Percentiles rank a stretch among this genome's conserved stretches.
Evolutionary conservation across 495 filamentous ascomycete species (phyloP).

Genomic region (Hyphodiscus hymeniophilus): DNA sequence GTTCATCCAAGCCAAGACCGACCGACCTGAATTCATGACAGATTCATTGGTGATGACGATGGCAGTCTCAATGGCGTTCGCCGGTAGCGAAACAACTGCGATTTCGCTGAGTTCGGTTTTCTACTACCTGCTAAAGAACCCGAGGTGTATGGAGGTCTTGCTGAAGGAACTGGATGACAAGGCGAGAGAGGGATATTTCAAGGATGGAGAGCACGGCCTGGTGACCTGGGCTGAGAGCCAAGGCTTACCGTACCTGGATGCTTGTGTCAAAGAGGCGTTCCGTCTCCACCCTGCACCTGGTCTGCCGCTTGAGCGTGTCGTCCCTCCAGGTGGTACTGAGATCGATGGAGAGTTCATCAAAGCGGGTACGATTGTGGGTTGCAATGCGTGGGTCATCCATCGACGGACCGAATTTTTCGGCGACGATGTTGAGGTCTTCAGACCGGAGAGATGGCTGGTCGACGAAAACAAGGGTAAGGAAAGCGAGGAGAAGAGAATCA

Average conservation of each 20-base stretch:
- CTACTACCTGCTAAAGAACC: constrained; percentile 54
- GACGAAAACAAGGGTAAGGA: constrained; percentile 23
- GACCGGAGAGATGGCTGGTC: constrained; percentile 52
- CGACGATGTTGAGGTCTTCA: constrained; percentile 44
- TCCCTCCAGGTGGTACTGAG: constrained; percentile 29
- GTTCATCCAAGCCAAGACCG: constrained; percentile 48
- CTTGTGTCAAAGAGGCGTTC: constrained; percentile 31
- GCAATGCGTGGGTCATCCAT: constrained; percentile 56
- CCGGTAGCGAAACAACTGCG: constrained; percentile 55
- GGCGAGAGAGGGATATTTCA: constrained; percentile 36
- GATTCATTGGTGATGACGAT: constrained; percentile 56
- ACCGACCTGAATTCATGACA: constrained; percentile 59
- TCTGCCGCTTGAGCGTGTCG: constrained; percentile 21
- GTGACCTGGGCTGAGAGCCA: constrained; percentile 54
- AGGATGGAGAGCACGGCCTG: constrained; percentile 41
- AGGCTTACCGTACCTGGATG: constrained; percentile 32
- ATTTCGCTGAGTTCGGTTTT: constrained; percentile 55
- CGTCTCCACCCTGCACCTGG: constrained; percentile 23
- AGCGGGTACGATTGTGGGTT: constrained; percentile 58
- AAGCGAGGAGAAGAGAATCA: constrained; percentile 36
- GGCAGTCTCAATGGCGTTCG: constrained; percentile 58
- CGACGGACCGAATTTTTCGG: constrained; percentile 50
- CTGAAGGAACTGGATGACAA: constrained; percentile 47
- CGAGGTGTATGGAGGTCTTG: constrained; percentile 33
- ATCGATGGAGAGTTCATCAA: constrained; percentile 46